phyloP scores from a whole-genome alignment of 306 rosid genomes.

The Cicer arietinum region DNA sequence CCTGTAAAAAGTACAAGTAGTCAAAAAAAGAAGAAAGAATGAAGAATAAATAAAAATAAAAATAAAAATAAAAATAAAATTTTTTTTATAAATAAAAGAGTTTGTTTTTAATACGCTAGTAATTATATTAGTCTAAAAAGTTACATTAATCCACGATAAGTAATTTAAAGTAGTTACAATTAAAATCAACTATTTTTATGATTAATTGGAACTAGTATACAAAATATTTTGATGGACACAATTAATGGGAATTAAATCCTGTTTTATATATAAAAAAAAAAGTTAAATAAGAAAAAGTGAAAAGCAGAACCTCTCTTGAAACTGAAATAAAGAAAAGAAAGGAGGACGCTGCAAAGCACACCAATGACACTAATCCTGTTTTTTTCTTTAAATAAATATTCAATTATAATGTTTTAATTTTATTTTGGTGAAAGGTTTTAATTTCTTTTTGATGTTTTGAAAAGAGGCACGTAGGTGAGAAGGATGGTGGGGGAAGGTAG shows the following conservation, averaged over 20 bases:
- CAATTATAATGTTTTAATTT: not conserved
- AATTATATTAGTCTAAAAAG: too few species aligned
- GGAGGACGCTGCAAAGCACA: slow-evolving; percentile 9
- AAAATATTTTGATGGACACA: too few species aligned
- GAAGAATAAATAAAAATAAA: slow-evolving; percentile 35
- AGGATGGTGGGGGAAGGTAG: slow-evolving; percentile 25
- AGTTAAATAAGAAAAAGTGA: slow-evolving; percentile 34
- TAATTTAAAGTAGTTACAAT: too few species aligned
- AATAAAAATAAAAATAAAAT: slow-evolving; percentile 13
- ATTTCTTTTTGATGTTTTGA: slow-evolving; percentile 4
- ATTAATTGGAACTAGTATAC: too few species aligned
- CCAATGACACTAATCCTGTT: slow-evolving; percentile 8
- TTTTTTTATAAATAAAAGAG: too few species aligned
- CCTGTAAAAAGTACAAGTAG: slow-evolving; percentile 69
- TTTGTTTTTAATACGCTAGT: too few species aligned
- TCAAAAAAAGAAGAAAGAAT: slow-evolving; percentile 62
- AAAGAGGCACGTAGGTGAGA: slow-evolving; percentile 32
- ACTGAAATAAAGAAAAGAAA: slow-evolving; percentile 4
- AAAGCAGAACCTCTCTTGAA: slow-evolving; percentile 41
- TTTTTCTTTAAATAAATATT: not conserved
- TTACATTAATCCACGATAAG: too few species aligned
- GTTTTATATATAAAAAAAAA: not conserved
- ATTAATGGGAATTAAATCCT: not conserved
- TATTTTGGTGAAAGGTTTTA: not conserved
- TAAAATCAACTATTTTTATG: too few species aligned